Base-by-base conservation (phyloP, 2,329 filamentous ascomycete genomes). In the Botrytis byssoidea region DNA sequence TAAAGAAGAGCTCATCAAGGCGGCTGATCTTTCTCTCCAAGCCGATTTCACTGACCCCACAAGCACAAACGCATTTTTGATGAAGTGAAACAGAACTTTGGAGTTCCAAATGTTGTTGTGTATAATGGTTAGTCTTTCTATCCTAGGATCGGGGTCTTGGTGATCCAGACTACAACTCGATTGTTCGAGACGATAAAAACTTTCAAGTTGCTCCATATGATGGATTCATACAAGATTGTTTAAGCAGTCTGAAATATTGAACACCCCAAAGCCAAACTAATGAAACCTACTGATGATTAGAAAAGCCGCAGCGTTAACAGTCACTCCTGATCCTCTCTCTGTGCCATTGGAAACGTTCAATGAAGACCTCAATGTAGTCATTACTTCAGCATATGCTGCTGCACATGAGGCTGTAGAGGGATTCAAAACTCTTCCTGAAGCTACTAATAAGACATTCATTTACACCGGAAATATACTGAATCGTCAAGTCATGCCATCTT, bases 391-490 rank as follows among this genome's bases (percentile, higher is more conserved):
- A 0, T 84, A 82, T 72, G 82, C 81, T 9, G 83, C 84, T 4
- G 81, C 82, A 1, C 81, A 85, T 74, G 79, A 85, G 74, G 81
- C 83, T 3, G 77, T 79, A 4, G 35, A 74, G 1, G 77, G 76
- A 8, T 85, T 83, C 63, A 76, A 73, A n/a, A 42, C 76, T 40
- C 75, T 81, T 1, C 77, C 77, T 4, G 61, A 67, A 18, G 71
- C 78, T 3, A 77, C 77, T 4, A 78, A 81, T 8, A 83, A 82
- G 75, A 83, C 83, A 4, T 86, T 86, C 75, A 84, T 85, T 63
- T 84, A 80, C 76, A 85, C 83, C 4, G 85, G 84, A 0, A 86
- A 86, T 75, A 79, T 79, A 7, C 74, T 83, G 42, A 85, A 84
- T 74, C 76, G 74, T 2, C 70, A 66, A 0, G 73, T 80, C 7